These are phyloP conservation scores for Aspergillus panamensis DNA, from an alignment of 495 filamentous ascomycete genomes.

Conservation along the genomic window DNA sequence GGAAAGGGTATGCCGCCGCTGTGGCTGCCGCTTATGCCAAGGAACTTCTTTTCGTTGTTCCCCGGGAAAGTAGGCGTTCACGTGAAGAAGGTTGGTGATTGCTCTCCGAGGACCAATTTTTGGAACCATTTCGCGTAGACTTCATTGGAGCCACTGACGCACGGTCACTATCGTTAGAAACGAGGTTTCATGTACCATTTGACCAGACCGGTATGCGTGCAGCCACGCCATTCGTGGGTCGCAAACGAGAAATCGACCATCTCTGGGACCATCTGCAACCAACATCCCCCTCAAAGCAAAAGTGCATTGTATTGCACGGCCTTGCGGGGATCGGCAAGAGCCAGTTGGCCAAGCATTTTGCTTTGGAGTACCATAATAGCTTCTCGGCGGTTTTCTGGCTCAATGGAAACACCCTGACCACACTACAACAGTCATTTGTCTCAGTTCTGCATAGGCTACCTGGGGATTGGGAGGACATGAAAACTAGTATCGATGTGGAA, in stretches of 20 bases:
- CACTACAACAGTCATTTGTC: conserved; percentile 22
- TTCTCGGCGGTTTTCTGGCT: conserved; percentile 35
- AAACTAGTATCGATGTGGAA: conserved; percentile 9
- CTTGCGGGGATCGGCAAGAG: conserved; percentile 44
- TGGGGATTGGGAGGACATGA: neutral
- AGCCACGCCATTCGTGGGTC: conserved; percentile 25
- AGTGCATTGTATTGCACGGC: conserved; percentile 31
- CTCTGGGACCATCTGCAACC: conserved; percentile 26
- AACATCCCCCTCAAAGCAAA: conserved; percentile 12
- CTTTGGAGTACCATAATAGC: conserved; percentile 24
- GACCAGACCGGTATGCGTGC: conserved; percentile 24
- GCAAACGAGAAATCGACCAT: conserved; percentile 23
- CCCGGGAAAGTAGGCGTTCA: neutral
- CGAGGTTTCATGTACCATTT: conserved; percentile 21
- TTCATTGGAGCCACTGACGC: neutral
- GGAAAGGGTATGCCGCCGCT: conserved; percentile 7
- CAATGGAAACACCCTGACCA: conserved; percentile 24
- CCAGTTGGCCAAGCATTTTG: conserved; percentile 38
- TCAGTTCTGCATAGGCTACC: conserved; percentile 19
- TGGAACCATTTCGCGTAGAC: neutral
- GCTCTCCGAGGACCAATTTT: neutral
- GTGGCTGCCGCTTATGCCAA: conserved; percentile 7
- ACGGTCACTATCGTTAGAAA: neutral
- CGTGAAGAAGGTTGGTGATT: neutral
- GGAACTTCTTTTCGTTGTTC: conserved; percentile 3